Conservation (phyloP, 78 protist genomes). For the Protostelium mycophagum region DNA sequence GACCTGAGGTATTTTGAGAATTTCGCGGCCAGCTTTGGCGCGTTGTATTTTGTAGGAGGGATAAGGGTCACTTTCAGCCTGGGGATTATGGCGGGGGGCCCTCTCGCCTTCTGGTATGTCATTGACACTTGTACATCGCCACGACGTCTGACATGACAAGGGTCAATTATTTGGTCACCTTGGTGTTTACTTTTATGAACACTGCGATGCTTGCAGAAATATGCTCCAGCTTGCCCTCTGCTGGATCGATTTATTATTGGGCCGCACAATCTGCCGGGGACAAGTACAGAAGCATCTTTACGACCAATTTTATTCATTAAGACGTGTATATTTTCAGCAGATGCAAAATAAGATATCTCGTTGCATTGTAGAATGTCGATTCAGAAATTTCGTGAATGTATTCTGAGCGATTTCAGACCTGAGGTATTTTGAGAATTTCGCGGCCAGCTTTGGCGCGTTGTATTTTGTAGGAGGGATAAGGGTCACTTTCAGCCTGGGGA, state of each 20-base stretch:
- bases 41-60: not conserved
- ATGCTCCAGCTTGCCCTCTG: not conserved
- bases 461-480: not conserved
- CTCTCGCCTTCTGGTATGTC: not conserved
- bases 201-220: not conserved
- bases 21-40: not conserved
- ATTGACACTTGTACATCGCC: not conserved
- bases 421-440: not conserved
- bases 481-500: not conserved
- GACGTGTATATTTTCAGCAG: too few species aligned
- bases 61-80: not conserved
- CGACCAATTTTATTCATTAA: not conserved
- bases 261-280: not conserved
- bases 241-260: not conserved
- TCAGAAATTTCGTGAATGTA: too few species aligned
- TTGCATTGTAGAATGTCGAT: too few species aligned
- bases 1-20: not conserved
- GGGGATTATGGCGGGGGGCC: not conserved
- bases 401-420: too few species aligned
- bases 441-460: not conserved
- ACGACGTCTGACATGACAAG: too few species aligned
- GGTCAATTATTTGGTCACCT: not conserved
- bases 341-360: too few species aligned
- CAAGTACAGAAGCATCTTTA: not conserved
- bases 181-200: not conserved